phyloP scores from a whole-genome alignment of 441 rosid genomes.

The Kokia cookei region DNA sequence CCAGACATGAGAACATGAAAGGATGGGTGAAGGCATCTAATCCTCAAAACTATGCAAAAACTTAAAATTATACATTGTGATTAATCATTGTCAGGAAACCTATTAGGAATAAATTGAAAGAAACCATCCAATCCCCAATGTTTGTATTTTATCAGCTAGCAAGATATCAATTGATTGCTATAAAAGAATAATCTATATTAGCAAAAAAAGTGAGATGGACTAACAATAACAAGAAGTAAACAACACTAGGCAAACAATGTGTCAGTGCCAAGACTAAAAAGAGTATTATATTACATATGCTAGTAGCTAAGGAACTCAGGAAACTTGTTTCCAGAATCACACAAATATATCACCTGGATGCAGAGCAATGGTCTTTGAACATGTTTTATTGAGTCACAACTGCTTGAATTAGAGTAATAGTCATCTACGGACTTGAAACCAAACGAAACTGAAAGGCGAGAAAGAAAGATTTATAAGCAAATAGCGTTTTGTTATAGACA shows the following conservation, averaged over 20 bases:
- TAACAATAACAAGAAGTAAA: neutral
- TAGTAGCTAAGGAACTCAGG: neutral
- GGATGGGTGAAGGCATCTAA: neutral
- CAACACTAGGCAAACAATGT: neutral
- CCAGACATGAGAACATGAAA: neutral
- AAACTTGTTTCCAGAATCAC: neutral
- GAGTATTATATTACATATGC: neutral
- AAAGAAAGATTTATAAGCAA: constrained; percentile 3
- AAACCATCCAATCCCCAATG: neutral
- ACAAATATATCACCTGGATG: constrained; percentile 55
- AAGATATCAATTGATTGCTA: neutral
- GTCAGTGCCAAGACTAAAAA: neutral
- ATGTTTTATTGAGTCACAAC: constrained; percentile 55
- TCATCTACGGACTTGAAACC: constrained; percentile 91
- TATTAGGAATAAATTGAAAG: neutral
- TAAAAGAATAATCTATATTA: neutral
- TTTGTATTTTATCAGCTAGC: neutral
- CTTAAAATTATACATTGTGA: neutral
- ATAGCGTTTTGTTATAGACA: neutral
- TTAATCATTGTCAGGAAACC: neutral
- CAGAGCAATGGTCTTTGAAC: constrained; percentile 68
- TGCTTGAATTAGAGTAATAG: constrained; percentile 76
- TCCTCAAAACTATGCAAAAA: neutral
- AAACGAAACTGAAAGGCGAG: constrained; percentile 59
- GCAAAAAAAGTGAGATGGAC: neutral